Evolutionary conservation across 768 basidiomycete genomes (phyloP).

Genomic region (Holtermanniella nyarrowii): DNA sequence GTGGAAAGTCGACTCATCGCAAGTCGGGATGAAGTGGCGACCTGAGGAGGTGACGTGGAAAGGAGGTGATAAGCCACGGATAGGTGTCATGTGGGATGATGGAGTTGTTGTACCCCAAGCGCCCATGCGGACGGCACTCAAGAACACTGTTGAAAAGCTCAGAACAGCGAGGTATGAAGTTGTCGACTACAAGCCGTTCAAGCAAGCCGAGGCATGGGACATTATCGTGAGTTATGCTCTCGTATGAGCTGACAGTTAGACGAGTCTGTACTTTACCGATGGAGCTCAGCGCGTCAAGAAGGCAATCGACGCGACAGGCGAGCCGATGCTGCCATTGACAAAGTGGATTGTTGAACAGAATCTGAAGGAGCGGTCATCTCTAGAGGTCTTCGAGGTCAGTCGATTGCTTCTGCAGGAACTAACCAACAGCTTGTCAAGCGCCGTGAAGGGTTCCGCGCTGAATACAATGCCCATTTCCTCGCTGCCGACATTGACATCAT

Average conservation of each 20-base stretch:
- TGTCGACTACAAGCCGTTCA: not conserved
- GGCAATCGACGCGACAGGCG: no score
- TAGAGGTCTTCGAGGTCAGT: not conserved
- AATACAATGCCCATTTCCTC: conserved; percentile 5
- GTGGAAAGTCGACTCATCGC: no score
- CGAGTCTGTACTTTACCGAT: not conserved
- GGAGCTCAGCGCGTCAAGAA: no score
- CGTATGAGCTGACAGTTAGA: not conserved
- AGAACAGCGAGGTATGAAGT: not conserved
- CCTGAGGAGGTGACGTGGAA: conserved; percentile 1
- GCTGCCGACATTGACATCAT: conserved; percentile 16
- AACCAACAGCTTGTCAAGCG: not conserved
- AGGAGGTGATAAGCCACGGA: conserved; percentile 5
- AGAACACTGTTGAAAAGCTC: not conserved
- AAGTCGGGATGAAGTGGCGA: no score
- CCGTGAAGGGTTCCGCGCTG: conserved; percentile 2
- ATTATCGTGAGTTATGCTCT: not conserved
- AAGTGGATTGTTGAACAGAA: not conserved
- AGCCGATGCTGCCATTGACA: not conserved
- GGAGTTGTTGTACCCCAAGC: conserved; percentile 23
- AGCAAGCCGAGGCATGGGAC: not conserved
- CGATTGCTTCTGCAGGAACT: not conserved
- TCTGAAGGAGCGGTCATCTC: not conserved
- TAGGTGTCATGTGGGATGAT: conserved; percentile 28
- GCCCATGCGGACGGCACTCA: conserved; percentile 1